phyloP scores from a whole-genome alignment of 2,329 filamentous ascomycete species.

The Corynespora cassiicola region DNA sequence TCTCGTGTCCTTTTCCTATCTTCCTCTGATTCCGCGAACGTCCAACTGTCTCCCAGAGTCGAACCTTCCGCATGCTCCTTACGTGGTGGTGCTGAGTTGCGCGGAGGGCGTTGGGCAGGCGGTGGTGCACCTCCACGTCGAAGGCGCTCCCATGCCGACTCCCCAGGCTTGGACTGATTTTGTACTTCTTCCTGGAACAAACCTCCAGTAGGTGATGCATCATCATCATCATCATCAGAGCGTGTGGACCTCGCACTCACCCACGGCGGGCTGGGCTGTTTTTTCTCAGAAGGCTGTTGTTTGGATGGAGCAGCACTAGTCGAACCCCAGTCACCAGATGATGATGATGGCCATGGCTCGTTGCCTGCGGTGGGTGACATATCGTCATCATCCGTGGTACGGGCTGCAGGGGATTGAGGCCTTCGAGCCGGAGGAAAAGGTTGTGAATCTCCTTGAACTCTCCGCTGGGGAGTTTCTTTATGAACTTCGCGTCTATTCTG shows the following conservation, averaged over 20 bases:
- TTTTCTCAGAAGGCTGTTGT: no score
- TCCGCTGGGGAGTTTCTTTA: slow-evolving; percentile 21
- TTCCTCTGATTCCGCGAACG: slow-evolving; percentile 51
- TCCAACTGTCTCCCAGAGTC: slow-evolving; percentile 51
- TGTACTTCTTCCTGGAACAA: slow-evolving; percentile 40
- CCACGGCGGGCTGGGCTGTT: no score
- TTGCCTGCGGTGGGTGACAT: slow-evolving; percentile 49
- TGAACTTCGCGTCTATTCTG: slow-evolving; percentile 22
- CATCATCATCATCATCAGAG: slow-evolving; percentile 39
- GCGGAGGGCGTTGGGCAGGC: slow-evolving; percentile 19
- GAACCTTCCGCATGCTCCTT: slow-evolving; percentile 37
- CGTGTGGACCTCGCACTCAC: no score
- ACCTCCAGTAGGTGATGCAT: slow-evolving; percentile 46
- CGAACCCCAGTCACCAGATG: no score
- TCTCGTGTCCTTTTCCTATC: slow-evolving; percentile 51
- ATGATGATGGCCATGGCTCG: slow-evolving; percentile 36
- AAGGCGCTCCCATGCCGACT: slow-evolving; percentile 54
- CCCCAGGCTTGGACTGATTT: slow-evolving; percentile 28
- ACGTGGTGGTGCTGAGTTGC: slow-evolving; percentile 22
- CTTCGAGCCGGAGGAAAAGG: slow-evolving; percentile 24
- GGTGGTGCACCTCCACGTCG: slow-evolving; percentile 39
- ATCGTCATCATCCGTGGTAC: slow-evolving; percentile 46
- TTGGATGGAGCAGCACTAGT: slow-evolving; percentile 22
- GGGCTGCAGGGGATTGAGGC: slow-evolving; percentile 5
- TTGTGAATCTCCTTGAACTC: no score